These are phyloP conservation scores for Clavispora carvajalis DNA, from an alignment of 805 yeast genomes.

Conservation along the genomic window DNA sequence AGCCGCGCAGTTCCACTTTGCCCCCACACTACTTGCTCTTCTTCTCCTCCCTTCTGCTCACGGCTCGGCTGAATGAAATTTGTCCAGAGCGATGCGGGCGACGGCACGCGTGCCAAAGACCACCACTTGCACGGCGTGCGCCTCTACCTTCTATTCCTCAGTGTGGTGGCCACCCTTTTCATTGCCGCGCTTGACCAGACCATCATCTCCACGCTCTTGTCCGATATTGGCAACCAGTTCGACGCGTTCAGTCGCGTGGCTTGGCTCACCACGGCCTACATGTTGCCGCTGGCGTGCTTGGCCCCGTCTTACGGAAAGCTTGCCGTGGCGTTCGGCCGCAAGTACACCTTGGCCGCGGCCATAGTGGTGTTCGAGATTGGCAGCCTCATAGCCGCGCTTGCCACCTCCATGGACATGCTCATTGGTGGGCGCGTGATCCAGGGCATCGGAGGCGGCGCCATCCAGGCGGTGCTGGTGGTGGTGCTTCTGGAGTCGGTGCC, in stretches of 20 bases:
- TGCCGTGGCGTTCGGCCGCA: conserved; percentile 54
- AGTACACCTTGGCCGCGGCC: conserved; percentile 42
- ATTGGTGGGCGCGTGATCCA: conserved; percentile 69
- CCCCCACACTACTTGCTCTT: not conserved
- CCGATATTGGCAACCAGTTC: conserved; percentile 46
- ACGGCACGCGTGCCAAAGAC: conserved; percentile 33
- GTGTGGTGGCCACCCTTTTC: conserved; percentile 28
- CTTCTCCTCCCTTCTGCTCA: not conserved
- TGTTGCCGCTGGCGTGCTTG: conserved; percentile 49
- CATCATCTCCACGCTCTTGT: conserved; percentile 48
- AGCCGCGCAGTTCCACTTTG: not conserved
- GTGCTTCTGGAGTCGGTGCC: conserved; percentile 55
- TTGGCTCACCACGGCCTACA: conserved; percentile 54
- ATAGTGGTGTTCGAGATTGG: conserved; percentile 57
- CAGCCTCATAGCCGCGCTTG: conserved; percentile 52
- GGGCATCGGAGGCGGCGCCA: conserved; percentile 71
- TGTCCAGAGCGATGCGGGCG: conserved; percentile 36
- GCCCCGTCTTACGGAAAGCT: conserved; percentile 56
- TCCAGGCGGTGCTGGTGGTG: conserved; percentile 52
- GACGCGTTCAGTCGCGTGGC: conserved; percentile 47
- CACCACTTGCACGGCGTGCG: conserved; percentile 28
- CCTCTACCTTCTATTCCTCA: conserved; percentile 20
- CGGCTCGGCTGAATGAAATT: conserved; percentile 3
- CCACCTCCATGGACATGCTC: conserved; percentile 52
- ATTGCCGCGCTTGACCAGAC: conserved; percentile 54